Base-by-base conservation (phyloP, 2,329 filamentous ascomycete genomes). In the Stagonosporopsis tanaceti region DNA sequence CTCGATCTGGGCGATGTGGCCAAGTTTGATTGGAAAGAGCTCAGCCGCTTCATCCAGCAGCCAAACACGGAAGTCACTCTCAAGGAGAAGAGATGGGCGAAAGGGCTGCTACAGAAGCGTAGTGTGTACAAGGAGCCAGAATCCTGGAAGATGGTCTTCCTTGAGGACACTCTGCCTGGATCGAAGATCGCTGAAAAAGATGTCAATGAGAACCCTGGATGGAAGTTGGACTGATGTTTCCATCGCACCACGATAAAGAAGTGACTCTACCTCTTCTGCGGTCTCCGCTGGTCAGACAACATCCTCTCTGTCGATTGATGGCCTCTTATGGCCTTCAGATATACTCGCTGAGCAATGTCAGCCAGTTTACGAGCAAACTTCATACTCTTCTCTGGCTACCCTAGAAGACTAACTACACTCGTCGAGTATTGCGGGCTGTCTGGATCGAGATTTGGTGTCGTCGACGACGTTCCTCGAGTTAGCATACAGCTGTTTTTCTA, bases 121-220 rank as follows among this genome's bases (percentile, higher is more conserved):
- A 59, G 51, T 20, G 55, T 47, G 4, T 63, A 57, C 39, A 63
- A 54, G 35, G 42, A 61, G 41, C 52, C 48, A 7, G 52, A 46
- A 17, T 37, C 50, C 4, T 63, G 58, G 61, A 54, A 39, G 46
- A n/a, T 61, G 45, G 34, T 57, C 9, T 63, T 63, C 27, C 11
- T 63, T 30, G 32, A 52, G 14, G 50, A 57, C n/a, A 50, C 39
- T 17, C 41, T 61, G 24, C 55, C 61, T 1, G 42, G 35, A 11
- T 14, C 32, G n/a, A 45, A 12, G n/a, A 42, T 61, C 7, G 44
- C 52, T 11, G 11, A 1, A 7, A 15, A 40, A 1, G 48, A 35
- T n/a, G 27, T 61, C n/a, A 61, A 56, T 30, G 59, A 57, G 37
- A 59, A 63, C 14, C 45, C 52, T 9, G 25, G 28, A 6, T 57